These are phyloP conservation scores for Penicillium sp. DNA, from an alignment of 2,329 filamentous ascomycete species.

Conservation along the genomic window DNA sequence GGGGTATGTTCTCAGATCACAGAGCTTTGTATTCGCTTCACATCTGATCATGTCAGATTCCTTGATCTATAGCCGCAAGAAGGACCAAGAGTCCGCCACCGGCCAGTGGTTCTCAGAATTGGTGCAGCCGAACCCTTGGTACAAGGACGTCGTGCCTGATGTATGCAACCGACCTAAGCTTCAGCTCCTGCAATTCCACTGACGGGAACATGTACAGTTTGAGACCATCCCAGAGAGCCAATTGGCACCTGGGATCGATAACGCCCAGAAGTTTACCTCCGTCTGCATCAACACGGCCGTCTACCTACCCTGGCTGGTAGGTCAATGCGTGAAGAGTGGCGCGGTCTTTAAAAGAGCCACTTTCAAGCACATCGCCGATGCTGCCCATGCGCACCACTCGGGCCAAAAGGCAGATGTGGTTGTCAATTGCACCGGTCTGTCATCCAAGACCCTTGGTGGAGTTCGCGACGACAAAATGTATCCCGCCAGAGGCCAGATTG, in stretches of 20 bases:
- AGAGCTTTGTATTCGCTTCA: background rate
- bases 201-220: conserved; percentile 49
- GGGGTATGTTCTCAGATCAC: conserved; percentile 48
- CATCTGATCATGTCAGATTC: conserved; percentile 38
- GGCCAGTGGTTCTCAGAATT: conserved; percentile 66
- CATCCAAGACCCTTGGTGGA: conserved; percentile 72
- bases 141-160: conserved; percentile 66
- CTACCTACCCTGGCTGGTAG: conserved; percentile 81
- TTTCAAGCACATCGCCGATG: conserved; percentile 70
- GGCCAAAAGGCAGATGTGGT: conserved; percentile 63
- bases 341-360: conserved; percentile 64
- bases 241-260: conserved; percentile 64
- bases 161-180: conserved; percentile 38
- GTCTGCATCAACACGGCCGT: conserved; percentile 89
- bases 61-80: conserved; percentile 59
- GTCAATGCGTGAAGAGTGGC: conserved; percentile 72
- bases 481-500: conserved; percentile 78
- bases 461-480: conserved; percentile 71
- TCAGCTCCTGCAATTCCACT: background rate
- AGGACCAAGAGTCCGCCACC: conserved; percentile 57
- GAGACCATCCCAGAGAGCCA: conserved; percentile 56
- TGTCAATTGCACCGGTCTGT: conserved; percentile 81
- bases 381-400: conserved; percentile 58
- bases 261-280: conserved; percentile 72
- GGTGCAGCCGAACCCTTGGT: conserved; percentile 69